Conservation (phyloP, 2,329 filamentous ascomycete species). For the Nigrospora osmanthi region DNA sequence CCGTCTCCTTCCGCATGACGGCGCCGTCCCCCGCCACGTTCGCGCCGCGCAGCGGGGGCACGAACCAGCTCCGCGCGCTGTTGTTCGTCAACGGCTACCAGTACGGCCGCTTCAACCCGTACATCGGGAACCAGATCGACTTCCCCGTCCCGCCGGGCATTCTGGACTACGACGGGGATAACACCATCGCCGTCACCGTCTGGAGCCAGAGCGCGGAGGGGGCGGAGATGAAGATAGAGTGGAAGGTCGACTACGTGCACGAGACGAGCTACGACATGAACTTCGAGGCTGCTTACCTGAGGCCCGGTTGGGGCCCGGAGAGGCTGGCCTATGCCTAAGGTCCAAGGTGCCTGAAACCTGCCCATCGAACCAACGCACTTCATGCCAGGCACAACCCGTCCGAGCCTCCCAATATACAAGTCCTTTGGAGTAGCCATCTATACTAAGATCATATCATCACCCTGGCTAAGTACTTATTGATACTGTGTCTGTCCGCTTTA, state of each 20-base stretch:
- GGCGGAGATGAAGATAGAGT: constrained; percentile 38
- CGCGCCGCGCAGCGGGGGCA: constrained; percentile 15
- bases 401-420: too few species aligned
- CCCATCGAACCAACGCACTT: too few species aligned
- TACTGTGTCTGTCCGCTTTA: too few species aligned
- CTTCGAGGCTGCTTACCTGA: constrained; percentile 38
- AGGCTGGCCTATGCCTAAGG: constrained; percentile 25
- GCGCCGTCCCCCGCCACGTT: constrained; percentile 34
- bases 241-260: constrained; percentile 45
- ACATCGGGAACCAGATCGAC: constrained; percentile 51
- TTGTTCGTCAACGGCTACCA: constrained; percentile 61
- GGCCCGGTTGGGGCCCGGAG: constrained; percentile 40
- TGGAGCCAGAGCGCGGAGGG: constrained; percentile 51
- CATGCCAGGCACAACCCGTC: too few species aligned
- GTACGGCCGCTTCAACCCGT: constrained; percentile 51
- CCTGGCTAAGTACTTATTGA: too few species aligned
- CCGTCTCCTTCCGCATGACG: constrained; percentile 45
- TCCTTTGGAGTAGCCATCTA: too few species aligned
- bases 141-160: constrained; percentile 55
- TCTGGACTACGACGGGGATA: constrained; percentile 48
- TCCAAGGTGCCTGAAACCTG: too few species aligned
- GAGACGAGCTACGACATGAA: constrained; percentile 42
- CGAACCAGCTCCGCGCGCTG: constrained; percentile 37
- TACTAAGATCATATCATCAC: too few species aligned
- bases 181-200: constrained; percentile 48